Conservation (phyloP, 2,329 filamentous ascomycete genomes). For the Tolypocladium inflatum region DNA sequence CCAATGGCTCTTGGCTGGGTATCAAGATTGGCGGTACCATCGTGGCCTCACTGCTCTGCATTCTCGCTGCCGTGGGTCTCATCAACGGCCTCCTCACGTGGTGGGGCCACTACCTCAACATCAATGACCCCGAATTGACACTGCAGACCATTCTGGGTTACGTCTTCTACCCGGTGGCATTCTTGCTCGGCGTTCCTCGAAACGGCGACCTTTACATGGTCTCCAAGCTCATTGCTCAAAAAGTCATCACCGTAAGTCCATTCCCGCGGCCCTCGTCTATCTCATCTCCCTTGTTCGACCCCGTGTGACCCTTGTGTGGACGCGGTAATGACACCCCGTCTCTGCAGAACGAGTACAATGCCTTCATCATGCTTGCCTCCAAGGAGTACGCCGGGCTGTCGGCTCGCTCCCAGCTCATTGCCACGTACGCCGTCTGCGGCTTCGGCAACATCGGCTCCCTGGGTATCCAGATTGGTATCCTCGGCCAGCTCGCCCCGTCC, state of each 20-base stretch:
- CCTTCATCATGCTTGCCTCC: conserved; percentile 48
- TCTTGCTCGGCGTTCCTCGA: conserved; percentile 69
- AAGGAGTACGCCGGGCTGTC: conserved; percentile 48
- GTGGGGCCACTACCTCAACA: conserved; percentile 74
- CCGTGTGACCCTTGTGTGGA: not conserved
- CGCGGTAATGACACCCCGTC: not conserved
- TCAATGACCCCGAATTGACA: conserved; percentile 57
- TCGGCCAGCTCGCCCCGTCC: conserved; percentile 69
- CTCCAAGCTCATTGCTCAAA: conserved; percentile 69
- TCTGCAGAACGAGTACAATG: conserved; percentile 64
- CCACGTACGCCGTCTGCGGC: conserved; percentile 75
- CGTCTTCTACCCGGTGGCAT: conserved; percentile 67
- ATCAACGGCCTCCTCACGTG: conserved; percentile 70
- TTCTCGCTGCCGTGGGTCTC: conserved; percentile 67
- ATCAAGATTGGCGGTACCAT: conserved; percentile 85
- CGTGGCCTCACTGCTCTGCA: conserved; percentile 67
- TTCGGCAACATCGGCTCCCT: conserved; percentile 83
- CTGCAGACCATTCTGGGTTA: conserved; percentile 71
- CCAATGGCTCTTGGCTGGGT: conserved; percentile 76
- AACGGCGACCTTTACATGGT: conserved; percentile 59
- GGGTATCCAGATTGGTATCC: conserved; percentile 82
- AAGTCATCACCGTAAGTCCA: conserved; percentile 59
- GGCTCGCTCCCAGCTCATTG: conserved; percentile 67
- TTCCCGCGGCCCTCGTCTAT: not conserved
- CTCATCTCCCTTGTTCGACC: too few relatives aligned